These are phyloP conservation scores for Begonia fuchsioides DNA, from an alignment of 306 rosid species.

Conservation along the genomic window DNA sequence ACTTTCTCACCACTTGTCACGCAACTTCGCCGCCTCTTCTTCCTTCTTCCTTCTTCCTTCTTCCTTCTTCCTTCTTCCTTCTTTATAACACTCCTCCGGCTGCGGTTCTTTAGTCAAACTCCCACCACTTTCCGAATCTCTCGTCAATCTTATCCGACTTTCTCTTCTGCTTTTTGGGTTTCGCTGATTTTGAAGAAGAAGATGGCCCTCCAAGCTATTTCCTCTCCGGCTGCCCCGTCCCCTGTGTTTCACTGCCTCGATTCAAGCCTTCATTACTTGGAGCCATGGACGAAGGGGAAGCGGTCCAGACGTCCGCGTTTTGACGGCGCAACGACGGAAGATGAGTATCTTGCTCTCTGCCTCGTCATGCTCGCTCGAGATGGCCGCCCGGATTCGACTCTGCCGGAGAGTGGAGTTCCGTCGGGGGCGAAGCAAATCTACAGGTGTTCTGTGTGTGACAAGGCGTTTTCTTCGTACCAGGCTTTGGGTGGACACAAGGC, in stretches of 20 bases:
- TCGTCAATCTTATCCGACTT: not conserved
- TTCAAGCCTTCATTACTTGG: constrained; percentile 16
- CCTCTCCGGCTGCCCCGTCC: constrained; percentile 36
- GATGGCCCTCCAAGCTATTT: constrained; percentile 73
- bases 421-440: constrained; percentile 25
- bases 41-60: constrained; percentile 12
- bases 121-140: constrained; percentile 1
- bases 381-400: no score
- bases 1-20: constrained; percentile 61
- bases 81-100: constrained; percentile 19
- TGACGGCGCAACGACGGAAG: constrained; percentile 37
- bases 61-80: no score
- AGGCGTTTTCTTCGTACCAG: constrained; percentile 65
- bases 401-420: no score
- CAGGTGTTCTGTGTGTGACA: constrained; percentile 56
- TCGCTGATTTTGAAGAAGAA: not conserved
- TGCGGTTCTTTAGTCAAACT: not conserved
- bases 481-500: constrained; percentile 97
- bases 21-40: constrained; percentile 45
- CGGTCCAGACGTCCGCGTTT: constrained; percentile 50
- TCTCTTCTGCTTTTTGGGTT: not conserved
- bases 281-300: constrained; percentile 59
- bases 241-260: constrained; percentile 13
- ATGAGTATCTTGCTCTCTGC: no score
- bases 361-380: no score